Conservation (phyloP, 371 early-diverging fungal species). For the Mucor velutinosus region DNA sequence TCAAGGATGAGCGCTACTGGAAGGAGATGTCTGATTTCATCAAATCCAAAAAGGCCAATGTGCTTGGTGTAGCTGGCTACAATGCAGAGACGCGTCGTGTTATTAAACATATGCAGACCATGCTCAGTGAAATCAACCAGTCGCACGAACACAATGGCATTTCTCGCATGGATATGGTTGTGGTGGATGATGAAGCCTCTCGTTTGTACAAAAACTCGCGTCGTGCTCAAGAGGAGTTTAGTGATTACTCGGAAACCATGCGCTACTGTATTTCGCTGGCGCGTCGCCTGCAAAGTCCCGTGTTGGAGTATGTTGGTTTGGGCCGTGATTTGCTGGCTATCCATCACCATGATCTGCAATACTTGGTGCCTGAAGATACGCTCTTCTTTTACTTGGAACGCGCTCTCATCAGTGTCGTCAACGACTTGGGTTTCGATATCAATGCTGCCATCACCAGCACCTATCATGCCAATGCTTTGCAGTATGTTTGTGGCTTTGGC, state of each 20-base stretch:
- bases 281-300: slow-evolving; percentile 84
- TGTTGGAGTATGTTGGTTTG: slow-evolving; percentile 82
- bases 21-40: slow-evolving; percentile 65
- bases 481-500: slow-evolving; percentile 94
- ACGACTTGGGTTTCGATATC: slow-evolving; percentile 87
- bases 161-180: slow-evolving; percentile 40
- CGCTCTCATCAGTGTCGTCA: slow-evolving; percentile 88
- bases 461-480: slow-evolving; percentile 73
- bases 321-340: slow-evolving; percentile 73
- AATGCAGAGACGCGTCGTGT: slow-evolving; percentile 73
- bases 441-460: slow-evolving; percentile 74
- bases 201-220: slow-evolving; percentile 81
- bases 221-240: slow-evolving; percentile 76
- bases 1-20: slow-evolving; percentile 61
- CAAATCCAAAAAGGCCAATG: slow-evolving; percentile 68
- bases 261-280: slow-evolving; percentile 91
- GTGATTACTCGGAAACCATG: slow-evolving; percentile 64
- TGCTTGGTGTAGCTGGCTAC: slow-evolving; percentile 85
- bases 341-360: slow-evolving; percentile 78
- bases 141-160: slow-evolving; percentile 23
- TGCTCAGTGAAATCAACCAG: slow-evolving; percentile 59
- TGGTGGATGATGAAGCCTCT: slow-evolving; percentile 89
- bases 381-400: slow-evolving; percentile 74
- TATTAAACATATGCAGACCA: slow-evolving; percentile 64
- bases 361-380: slow-evolving; percentile 71